These are phyloP conservation scores for Nakaseomyces kungkrabaensis DNA, from an alignment of 1,139 yeast species.

Conservation along the genomic window DNA sequence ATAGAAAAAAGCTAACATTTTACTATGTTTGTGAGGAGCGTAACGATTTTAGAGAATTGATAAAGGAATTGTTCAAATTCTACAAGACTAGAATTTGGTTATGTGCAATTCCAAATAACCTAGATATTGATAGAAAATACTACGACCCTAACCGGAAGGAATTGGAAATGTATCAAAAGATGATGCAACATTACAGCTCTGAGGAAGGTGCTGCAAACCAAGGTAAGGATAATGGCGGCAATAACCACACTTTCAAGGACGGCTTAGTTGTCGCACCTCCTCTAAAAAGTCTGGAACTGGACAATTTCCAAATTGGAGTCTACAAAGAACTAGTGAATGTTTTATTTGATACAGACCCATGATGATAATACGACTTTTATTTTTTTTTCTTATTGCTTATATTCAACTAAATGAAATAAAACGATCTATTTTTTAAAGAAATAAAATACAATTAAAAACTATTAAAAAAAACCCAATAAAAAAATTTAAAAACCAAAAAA, in stretches of 20 bases:
- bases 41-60: constrained; percentile 85
- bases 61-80: constrained; percentile 82
- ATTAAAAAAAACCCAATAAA: not conserved
- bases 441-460: too few species aligned
- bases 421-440: too few species aligned
- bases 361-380: not conserved
- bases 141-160: constrained; percentile 23
- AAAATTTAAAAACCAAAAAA: not conserved
- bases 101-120: constrained; percentile 58
- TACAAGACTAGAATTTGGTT: constrained; percentile 97
- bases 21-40: constrained; percentile 65
- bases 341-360: constrained; percentile 11
- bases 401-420: not conserved
- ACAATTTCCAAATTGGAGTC: constrained; percentile 30
- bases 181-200: constrained; percentile 23
- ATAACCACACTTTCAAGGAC: constrained; percentile 6
- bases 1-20: constrained; percentile 84
- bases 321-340: constrained; percentile 29
- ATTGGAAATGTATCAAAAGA: constrained; percentile 23
- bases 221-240: constrained; percentile 6
- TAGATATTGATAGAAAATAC: constrained; percentile 25
- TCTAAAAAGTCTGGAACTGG: constrained; percentile 21
- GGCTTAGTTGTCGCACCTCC: constrained; percentile 21
- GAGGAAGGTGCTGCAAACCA: constrained; percentile 18
- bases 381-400: not conserved